phyloP scores from a whole-genome alignment of 1,284 basidiomycete species.

The Ceratobasidium sp. region DNA sequence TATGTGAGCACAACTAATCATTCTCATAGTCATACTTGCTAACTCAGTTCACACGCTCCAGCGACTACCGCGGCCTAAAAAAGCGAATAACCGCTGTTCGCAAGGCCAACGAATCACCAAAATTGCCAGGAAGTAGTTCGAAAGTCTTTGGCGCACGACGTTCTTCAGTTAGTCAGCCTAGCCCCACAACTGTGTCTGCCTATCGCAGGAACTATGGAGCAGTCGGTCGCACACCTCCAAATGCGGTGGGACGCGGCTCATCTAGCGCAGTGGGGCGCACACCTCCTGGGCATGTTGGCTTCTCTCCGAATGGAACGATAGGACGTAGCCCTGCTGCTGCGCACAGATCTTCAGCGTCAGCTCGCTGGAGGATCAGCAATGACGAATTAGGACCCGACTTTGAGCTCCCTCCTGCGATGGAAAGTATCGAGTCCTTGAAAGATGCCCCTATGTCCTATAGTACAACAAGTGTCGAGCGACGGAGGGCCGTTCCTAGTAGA shows the following conservation, averaged over 20 bases:
- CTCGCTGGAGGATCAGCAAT: slow-evolving; percentile 20
- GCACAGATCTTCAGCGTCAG: neutral
- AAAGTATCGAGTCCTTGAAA: slow-evolving; percentile 23
- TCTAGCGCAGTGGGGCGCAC: slow-evolving; percentile 12
- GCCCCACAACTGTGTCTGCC: neutral
- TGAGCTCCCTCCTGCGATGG: slow-evolving; percentile 41
- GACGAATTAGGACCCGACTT: slow-evolving; percentile 43
- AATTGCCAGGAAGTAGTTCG: neutral
- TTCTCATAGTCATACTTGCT: neutral
- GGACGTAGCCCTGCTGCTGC: slow-evolving; percentile 10
- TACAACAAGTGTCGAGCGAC: slow-evolving; percentile 1
- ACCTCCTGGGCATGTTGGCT: slow-evolving; percentile 7
- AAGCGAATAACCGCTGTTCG: slow-evolving; percentile 73
- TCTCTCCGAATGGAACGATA: neutral
- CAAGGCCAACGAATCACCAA: slow-evolving; percentile 53
- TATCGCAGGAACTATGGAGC: slow-evolving; percentile 31
- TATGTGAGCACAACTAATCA: slow-evolving; percentile 66
- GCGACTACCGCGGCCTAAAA: slow-evolving; percentile 80
- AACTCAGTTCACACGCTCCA: slow-evolving; percentile 54
- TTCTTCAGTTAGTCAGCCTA: slow-evolving; percentile 33
- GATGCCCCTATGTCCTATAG: neutral
- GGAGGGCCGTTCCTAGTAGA: slow-evolving; percentile 32
- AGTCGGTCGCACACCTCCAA: slow-evolving; percentile 35
- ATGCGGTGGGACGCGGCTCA: slow-evolving; percentile 25
- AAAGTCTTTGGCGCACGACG: neutral